Evolutionary conservation across 352 stramenopile genomes (phyloP), one percentile per base, ranked within the genome.

Genomic region (Phytopythium helicoides): DNA sequence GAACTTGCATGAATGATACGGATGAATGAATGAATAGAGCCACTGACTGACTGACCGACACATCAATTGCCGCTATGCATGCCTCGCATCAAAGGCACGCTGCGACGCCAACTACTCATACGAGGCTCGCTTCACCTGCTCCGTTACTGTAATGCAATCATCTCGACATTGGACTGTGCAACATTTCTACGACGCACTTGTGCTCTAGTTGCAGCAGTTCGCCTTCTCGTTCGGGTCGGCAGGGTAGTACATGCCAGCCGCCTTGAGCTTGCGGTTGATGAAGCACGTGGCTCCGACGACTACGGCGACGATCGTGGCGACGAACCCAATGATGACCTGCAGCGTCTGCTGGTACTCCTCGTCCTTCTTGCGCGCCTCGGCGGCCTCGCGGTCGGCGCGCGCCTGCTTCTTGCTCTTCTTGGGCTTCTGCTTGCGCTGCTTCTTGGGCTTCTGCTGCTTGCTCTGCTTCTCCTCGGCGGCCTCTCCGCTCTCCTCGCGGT

Each of bases 231-330:
- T 58, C 9, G 80, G 76, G 47, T 88, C 64, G 1, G 71, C 53
- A 3, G 81, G 70, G 52, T 84, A 88, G 74, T 92, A 92, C 67
- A 92, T 86, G 23, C 81, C 81, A 15, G 78, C 81, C 11, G 60
- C 66, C 70, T 92, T 92, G 49, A 92, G 79, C 70, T 94, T 94
- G 62, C 83, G 77, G 66, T 91, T 90, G 53, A 92, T 88, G 63
- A 83, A 64, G 56, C 73, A 91, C 31, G 81, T 79, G 37, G 64
- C 69, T 16, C 78, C 76, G 6, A 63, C 59, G 19, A 81, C 53
- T n/a, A 83, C 54, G 0, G 81, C 81, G 45, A 92, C 48, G 23
- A 90, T 34, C 47, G 83, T 92, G 21, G 52, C 58, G 10, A 94
- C 67, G 38, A 94, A 92, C 26, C 66, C 81, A 26, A 86, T 12